Evolutionary conservation across 805 yeast species (phyloP), one percentile per base, ranked within the genome.

Genomic region (Candida ipomoeae): DNA sequence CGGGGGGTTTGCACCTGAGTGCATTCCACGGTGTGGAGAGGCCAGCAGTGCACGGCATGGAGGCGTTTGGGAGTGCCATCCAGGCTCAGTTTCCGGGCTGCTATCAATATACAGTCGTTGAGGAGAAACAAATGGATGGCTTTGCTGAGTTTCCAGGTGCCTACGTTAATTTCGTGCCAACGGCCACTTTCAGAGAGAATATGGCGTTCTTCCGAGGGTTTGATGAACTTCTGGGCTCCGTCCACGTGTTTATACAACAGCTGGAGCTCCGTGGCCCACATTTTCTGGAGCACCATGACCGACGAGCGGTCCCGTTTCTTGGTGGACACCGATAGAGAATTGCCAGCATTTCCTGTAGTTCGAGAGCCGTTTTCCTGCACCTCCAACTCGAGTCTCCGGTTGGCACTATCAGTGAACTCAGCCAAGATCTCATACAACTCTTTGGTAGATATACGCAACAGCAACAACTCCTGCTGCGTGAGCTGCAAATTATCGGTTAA

Each of bases 151-250:
- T 88, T 88, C 80, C 89, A 82, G 11, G 96, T 89, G 0, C 94
- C 90, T 2, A 86, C 81, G 60, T 89, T 90, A 52, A 91, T 70
- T 66, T 90, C 96, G 51, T 79, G 81, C 97, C 97, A 91, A 44
- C 90, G 78, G 2, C 86, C 85, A 63, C 89, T 82, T 59, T 90
- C 94, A 8, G 83, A 79, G 17, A 89, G 69, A 2, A 90, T 80
- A 65, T 89, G 96, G 45, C 96, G 77, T 3, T 91, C 94, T 0
- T 91, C 89, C 6, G 80, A 65, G 1, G 87, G 81, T 18, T 89
- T 86, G 36, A 90, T 74, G 52, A 78, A 81, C 60, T 87, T 87
- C 58, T 87, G 91, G 0, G 96, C 90, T n/a, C 96, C 95, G 55
- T 91, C 96, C 14, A 91, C 96, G 55, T 86, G 89, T 57, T 82